Base-by-base conservation (phyloP, 2,329 filamentous ascomycete species). In the Diplocarpon mali region DNA sequence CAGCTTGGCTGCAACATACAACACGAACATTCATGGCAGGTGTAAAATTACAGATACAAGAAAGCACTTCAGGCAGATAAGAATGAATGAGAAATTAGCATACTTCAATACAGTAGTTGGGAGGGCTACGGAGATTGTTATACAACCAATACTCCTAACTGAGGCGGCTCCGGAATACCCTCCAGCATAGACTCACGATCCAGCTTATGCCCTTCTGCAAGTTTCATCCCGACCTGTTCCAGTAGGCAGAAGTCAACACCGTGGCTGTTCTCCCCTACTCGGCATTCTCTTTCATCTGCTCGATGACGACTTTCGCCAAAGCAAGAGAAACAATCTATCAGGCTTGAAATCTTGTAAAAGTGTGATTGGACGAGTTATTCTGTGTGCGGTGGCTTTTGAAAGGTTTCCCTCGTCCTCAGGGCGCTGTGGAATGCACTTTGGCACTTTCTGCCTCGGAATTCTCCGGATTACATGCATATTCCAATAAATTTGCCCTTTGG, bases 371-470 rank as follows among this genome's bases (percentile, higher is more conserved):
- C 9, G n/a, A 10, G n/a, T 35, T 11, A 24, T 3, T 16, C 9
- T 30, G n/a, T 11, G 15, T 14, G 20, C n/a, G n/a, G n/a, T n/a
- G n/a, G n/a, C n/a, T n/a, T n/a, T n/a, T n/a, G n/a, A n/a, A 27
- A 42, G 40, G 14, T 31, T 30, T 5, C 20, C 29, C 9, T 32
- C 4, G 30, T 12, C 30, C 10, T 32, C 29, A 3, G 14, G 17
- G 9, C 14, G n/a, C 7, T 32, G 31, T 24, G 35, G 35, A 42
- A 27, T 42, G 40, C 40, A 35, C 31, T 35, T 35, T 42, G 32
- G 40, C 16, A 17, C 20, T 35, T 36, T 20, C 35, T 11, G 7
- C 15, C 35, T 35, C 20, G 17, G 31, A 35, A 17, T 17, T n/a
- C 20, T 14, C 35, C 40, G 24, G 31, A 35, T 32, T 16, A 32